Percentiles rank a stretch among this genome's conserved stretches.
Evolutionary conservation across 2,329 filamentous ascomycete genomes (phyloP).

Genomic region (Talaromyces sp.): DNA sequence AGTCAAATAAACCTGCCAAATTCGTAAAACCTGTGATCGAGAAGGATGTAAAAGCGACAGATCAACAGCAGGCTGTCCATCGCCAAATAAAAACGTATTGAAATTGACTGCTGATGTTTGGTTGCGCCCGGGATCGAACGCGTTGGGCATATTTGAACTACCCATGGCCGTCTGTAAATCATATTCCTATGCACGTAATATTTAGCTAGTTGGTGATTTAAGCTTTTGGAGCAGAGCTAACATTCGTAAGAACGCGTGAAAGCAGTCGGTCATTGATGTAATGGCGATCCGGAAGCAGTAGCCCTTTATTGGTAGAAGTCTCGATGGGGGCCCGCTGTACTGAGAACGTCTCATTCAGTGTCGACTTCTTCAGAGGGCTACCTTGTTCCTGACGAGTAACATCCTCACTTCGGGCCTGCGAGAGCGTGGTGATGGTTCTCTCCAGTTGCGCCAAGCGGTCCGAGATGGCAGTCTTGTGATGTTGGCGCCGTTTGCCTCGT

Average conservation of each 20-base stretch:
- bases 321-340: neutral
- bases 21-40: slow-evolving; percentile 8
- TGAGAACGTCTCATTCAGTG: neutral
- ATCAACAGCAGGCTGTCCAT: neutral
- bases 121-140: neutral
- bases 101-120: neutral
- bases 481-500: slow-evolving; percentile 10
- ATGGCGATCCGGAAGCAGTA: neutral
- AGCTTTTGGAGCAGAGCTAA: neutral
- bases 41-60: slow-evolving; percentile 5
- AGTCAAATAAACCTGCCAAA: slow-evolving; percentile 18
- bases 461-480: slow-evolving; percentile 4
- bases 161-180: slow-evolving; percentile 18
- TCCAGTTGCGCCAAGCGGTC: slow-evolving; percentile 11
- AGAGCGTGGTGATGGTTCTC: neutral
- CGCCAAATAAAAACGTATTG: neutral
- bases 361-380: neutral
- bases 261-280: slow-evolving; percentile 26
- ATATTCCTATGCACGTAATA: slow-evolving; percentile 13
- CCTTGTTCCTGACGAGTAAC: neutral
- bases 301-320: neutral
- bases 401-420: neutral
- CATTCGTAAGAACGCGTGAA: slow-evolving; percentile 21
- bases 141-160: neutral
- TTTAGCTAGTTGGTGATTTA: neutral